Conservation (phyloP, 2,329 filamentous ascomycete species). For the Penicillium crustosum region DNA sequence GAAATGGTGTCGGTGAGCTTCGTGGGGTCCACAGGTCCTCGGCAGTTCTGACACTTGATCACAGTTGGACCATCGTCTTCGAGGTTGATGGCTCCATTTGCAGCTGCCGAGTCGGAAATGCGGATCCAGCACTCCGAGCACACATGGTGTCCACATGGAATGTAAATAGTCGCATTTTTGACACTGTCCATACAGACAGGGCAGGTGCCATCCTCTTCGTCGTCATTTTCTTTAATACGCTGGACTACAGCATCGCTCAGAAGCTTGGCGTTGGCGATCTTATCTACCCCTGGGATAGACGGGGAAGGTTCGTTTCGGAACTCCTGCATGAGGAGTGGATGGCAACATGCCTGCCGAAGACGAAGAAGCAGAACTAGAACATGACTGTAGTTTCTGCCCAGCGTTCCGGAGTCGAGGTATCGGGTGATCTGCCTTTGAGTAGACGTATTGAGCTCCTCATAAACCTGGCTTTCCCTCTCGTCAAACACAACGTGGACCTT, state of each 20-base stretch:
- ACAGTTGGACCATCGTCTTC: slow-evolving; percentile 53
- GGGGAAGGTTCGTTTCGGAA: slow-evolving; percentile 55
- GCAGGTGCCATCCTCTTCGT: slow-evolving; percentile 63
- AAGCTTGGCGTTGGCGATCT: slow-evolving; percentile 62
- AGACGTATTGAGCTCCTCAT: slow-evolving; percentile 64
- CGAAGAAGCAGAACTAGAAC: slow-evolving; percentile 77
- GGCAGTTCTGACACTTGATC: slow-evolving; percentile 74
- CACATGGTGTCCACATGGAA: slow-evolving; percentile 79
- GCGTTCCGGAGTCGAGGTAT: slow-evolving; percentile 66
- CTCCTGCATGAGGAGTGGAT: slow-evolving; percentile 69
- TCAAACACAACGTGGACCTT: slow-evolving; percentile 65
- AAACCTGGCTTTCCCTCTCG: slow-evolving; percentile 64
- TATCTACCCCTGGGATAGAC: slow-evolving; percentile 54
- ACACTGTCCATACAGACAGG: slow-evolving; percentile 78
- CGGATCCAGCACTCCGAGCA: slow-evolving; percentile 75
- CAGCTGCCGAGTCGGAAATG: slow-evolving; percentile 58
- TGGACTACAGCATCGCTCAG: slow-evolving; percentile 61
- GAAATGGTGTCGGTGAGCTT: slow-evolving; percentile 71
- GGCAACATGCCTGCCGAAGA: slow-evolving; percentile 77
- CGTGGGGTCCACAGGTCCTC: slow-evolving; percentile 63
- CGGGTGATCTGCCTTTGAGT: slow-evolving; percentile 73
- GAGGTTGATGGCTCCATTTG: slow-evolving; percentile 47
- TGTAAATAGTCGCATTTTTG: slow-evolving; percentile 72
- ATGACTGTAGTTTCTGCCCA: slow-evolving; percentile 73
- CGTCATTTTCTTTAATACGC: slow-evolving; percentile 62